Evolutionary conservation across 1,284 basidiomycete species (phyloP).

Genomic region (Rhodotorula sp.): DNA sequence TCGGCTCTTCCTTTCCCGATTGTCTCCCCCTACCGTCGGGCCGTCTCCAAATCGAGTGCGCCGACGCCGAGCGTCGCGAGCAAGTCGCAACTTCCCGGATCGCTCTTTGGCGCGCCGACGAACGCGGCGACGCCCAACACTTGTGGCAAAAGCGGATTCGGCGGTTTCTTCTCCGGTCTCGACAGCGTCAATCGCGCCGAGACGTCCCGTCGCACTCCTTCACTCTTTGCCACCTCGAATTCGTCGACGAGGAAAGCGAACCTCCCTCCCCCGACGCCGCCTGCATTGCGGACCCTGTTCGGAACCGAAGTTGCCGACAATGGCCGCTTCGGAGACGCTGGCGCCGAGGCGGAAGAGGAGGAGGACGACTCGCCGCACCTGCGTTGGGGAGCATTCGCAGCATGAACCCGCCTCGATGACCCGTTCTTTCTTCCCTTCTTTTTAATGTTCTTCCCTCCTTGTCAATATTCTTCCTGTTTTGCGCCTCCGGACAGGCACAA

Average conservation of each 20-base stretch:
- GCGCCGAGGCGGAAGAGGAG: background rate
- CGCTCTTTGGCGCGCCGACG: background rate
- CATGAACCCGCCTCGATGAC: background rate
- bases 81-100: too few species aligned
- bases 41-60: too few species aligned
- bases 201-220: background rate
- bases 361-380: background rate
- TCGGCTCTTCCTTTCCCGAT: conserved; percentile 15
- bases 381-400: background rate
- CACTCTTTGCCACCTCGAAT: background rate
- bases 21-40: conserved; percentile 10
- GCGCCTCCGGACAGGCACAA: too few species aligned
- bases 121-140: background rate
- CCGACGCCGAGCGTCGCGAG: too few species aligned
- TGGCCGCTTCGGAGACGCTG: background rate
- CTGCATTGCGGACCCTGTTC: conserved; percentile 9
- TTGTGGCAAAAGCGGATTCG: background rate
- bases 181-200: background rate
- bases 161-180: background rate
- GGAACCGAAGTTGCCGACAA: conserved; percentile 3
- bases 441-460: background rate
- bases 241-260: background rate
- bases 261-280: conserved; percentile 6
- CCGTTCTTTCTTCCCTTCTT: background rate
- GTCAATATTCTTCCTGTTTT: background rate